Evolutionary conservation across 306 rosid species (phyloP).

Genomic region (Cucurbita argyrosperma): DNA sequence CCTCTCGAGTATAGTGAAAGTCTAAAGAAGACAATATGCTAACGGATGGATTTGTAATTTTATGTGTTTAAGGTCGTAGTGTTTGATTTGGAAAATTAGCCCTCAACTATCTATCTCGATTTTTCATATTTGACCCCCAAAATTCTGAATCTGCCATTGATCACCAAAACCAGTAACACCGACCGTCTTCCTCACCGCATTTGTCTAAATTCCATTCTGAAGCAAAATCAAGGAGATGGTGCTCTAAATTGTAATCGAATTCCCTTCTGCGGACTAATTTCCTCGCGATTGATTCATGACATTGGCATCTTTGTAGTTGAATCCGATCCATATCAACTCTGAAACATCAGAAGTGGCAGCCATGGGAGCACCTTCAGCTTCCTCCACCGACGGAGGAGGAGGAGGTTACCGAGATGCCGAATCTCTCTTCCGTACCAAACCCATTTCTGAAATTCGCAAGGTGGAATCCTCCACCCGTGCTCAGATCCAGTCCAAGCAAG

Average conservation of each 20-base stretch:
- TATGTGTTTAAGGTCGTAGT: too few relatives aligned
- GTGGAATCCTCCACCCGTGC: constrained; percentile 49
- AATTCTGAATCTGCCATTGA: too few relatives aligned
- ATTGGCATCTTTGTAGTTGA: neutral
- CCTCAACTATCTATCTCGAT: neutral
- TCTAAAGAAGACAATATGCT: too few relatives aligned
- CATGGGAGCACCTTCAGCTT: constrained; percentile 12
- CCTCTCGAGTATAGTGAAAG: too few relatives aligned
- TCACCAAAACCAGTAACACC: neutral
- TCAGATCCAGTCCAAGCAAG: constrained; percentile 86
- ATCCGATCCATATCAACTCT: neutral
- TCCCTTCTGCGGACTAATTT: neutral
- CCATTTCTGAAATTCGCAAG: constrained; percentile 74
- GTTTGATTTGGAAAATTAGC: neutral
- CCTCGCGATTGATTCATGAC: neutral
- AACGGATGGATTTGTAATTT: too few relatives aligned
- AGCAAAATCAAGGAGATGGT: neutral
- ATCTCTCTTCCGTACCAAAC: constrained; percentile 62
- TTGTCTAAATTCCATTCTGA: neutral
- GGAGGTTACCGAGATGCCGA: constrained; percentile 55
- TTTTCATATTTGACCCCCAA: neutral
- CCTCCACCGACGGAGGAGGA: constrained; percentile 10
- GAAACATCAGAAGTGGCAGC: neutral
- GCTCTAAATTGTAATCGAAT: neutral
- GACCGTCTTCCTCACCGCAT: neutral